Base-by-base conservation (phyloP, 805 yeast species). In the Saccharomycopsis guyanensis region DNA sequence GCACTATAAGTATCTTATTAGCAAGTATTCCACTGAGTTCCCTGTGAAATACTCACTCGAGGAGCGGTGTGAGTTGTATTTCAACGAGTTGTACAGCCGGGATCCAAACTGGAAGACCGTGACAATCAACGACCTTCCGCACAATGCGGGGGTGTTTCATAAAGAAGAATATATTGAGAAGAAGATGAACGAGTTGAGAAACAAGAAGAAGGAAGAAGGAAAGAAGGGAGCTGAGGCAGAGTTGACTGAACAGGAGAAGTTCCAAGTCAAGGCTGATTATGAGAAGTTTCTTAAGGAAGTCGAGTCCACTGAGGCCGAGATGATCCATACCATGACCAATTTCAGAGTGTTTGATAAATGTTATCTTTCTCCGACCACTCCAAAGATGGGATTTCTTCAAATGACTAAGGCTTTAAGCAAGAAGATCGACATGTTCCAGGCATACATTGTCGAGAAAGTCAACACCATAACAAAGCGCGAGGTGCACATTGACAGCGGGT, bases 321-420 rank as follows among this genome's bases (percentile, higher is more conserved):
- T 74, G 56, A 62, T 69, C 19, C 71, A 72, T 46, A 66, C 66
- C 43, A 56, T 72, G 25, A 65, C 75, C 7, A 75, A 72, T 52
- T 53, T 75, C 40, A 63, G 75, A 51, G 69, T 74, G n/a, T 75
- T 68, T 55, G 70, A 71, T 43, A 65, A 68, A 38, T 75, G 80
- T 51, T 75, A 60, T 52, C 51, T 73, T 38, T 58, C 60, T 3
- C 13, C 20, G 19, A 13, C 4, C 12, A 20, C 19, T 5, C 25
- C 18, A 25, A 12, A 40, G 5, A 16, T 40, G 7, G 15, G 33
- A 6, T 40, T 40, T 40, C 22, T 15, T 20, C n/a, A 41, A 20
- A 18, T 45, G 27, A 23, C 34, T 3, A 25, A 24, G 22, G 19
- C 12, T 13, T 23, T 45, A n/a, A 44, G 22, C 23, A n/a, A 19